Conservation (phyloP, 1,284 basidiomycete species). For the Melampsora americana region DNA sequence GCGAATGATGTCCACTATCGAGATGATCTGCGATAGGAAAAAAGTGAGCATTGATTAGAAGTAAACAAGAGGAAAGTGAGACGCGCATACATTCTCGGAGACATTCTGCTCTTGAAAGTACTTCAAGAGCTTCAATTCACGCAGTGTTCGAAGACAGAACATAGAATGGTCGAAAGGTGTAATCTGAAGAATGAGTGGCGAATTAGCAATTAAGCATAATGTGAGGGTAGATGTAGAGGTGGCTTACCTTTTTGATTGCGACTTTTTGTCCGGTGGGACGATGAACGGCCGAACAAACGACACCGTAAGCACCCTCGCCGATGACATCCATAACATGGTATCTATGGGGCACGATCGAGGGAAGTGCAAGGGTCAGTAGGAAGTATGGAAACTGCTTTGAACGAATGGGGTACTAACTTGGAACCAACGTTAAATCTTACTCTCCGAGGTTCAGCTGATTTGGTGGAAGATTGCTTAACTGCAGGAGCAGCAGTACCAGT, state of each 20-base stretch:
- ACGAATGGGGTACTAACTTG: constrained; percentile 44
- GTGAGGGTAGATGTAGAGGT: constrained; percentile 48
- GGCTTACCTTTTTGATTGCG: constrained; percentile 56
- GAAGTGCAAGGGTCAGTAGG: background rate
- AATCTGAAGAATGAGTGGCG: constrained; percentile 57
- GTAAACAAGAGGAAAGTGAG: background rate
- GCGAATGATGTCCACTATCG: constrained; percentile 89
- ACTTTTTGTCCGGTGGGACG: constrained; percentile 54
- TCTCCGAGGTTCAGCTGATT: constrained; percentile 44
- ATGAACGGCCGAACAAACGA: constrained; percentile 56
- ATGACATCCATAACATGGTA: constrained; percentile 54
- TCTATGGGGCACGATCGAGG: background rate
- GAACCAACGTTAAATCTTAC: constrained; percentile 48
- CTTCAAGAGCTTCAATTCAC: constrained; percentile 66
- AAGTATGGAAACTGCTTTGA: too few species aligned
- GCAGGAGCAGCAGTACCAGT: background rate
- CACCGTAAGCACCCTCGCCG: constrained; percentile 57
- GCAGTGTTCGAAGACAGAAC: constrained; percentile 79
- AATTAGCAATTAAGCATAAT: constrained; percentile 48
- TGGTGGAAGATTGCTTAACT: constrained; percentile 12
- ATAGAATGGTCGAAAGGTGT: constrained; percentile 82
- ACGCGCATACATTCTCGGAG: constrained; percentile 48
- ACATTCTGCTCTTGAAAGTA: constrained; percentile 68
- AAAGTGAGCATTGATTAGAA: background rate
- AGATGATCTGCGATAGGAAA: constrained; percentile 57